Conservation (phyloP, 169 alveolate species). For the Miamiensis avidus region DNA sequence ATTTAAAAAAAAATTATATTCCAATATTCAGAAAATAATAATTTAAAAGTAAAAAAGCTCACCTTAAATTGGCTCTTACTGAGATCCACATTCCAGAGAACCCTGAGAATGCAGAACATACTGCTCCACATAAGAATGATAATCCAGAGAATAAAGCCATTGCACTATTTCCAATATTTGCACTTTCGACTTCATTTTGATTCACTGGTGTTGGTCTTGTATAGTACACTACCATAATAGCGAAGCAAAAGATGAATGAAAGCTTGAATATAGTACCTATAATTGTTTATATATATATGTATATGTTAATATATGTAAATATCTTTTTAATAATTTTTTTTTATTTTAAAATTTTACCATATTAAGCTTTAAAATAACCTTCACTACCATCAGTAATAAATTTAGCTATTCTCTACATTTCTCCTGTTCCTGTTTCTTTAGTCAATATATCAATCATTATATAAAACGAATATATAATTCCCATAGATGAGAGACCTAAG, state of each 20-base stretch:
- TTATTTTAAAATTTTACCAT: too few relatives aligned
- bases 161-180: constrained; percentile 50
- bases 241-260: constrained; percentile 59
- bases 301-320: too few relatives aligned
- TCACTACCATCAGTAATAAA: constrained; percentile 88
- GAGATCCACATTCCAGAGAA: constrained; percentile 89
- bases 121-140: constrained; percentile 80
- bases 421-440: constrained; percentile 54
- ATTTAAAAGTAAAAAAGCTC: neutral
- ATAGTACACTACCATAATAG: constrained; percentile 60
- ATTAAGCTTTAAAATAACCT: constrained; percentile 87
- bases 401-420: constrained; percentile 68
- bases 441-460: constrained; percentile 36
- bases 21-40: neutral
- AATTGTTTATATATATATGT: too few relatives aligned
- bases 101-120: constrained; percentile 82
- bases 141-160: constrained; percentile 75
- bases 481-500: constrained; percentile 10
- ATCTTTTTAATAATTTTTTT: too few relatives aligned
- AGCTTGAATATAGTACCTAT: constrained; percentile 74
- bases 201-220: constrained; percentile 57
- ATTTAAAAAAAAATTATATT: neutral
- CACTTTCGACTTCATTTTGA: constrained; percentile 15
- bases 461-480: constrained; percentile 21
- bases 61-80: constrained; percentile 81